These are phyloP conservation scores for Rhizophora mangle DNA, from an alignment of 345 rosid genomes.

Conservation along the genomic window DNA sequence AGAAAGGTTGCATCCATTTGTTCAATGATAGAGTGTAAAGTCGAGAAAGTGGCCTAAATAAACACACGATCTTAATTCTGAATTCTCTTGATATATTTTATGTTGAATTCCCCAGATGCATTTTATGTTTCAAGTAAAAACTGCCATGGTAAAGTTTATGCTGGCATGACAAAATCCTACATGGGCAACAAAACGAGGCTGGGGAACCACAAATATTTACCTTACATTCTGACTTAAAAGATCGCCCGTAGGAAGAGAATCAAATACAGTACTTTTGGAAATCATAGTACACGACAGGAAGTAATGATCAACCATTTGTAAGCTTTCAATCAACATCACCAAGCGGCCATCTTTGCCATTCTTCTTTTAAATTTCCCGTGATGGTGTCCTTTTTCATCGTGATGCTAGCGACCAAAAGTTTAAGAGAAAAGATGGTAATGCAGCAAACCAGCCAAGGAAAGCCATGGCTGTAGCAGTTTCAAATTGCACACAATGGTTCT, in stretches of 20 bases:
- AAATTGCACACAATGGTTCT: conserved; percentile 60
- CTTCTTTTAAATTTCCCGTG: neutral
- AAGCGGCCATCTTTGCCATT: neutral
- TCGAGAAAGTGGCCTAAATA: no score
- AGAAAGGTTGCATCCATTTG: no score
- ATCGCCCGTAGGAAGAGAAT: conserved; percentile 18
- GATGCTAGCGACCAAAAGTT: conserved; percentile 73
- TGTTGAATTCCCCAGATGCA: no score
- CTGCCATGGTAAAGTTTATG: no score
- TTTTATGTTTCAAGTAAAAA: no score
- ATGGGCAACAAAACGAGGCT: neutral
- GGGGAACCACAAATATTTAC: conserved; percentile 2
- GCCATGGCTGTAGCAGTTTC: conserved; percentile 78
- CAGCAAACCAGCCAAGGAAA: conserved; percentile 60
- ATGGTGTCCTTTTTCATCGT: conserved; percentile 25
- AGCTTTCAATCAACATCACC: conserved; percentile 3
- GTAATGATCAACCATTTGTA: neutral
- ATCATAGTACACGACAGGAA: neutral
- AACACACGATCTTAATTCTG: no score
- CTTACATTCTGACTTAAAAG: conserved; percentile 5
- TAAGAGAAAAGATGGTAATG: conserved; percentile 61
- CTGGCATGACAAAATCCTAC: no score
- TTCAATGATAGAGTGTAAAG: no score
- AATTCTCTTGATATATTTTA: no score
- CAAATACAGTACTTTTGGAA: neutral